A percentile compares a stretch with the other conserved stretches of the same genome.
Conservation (phyloP, 371 early-diverging fungal genomes). For the Lichtheimia ramosa region DNA sequence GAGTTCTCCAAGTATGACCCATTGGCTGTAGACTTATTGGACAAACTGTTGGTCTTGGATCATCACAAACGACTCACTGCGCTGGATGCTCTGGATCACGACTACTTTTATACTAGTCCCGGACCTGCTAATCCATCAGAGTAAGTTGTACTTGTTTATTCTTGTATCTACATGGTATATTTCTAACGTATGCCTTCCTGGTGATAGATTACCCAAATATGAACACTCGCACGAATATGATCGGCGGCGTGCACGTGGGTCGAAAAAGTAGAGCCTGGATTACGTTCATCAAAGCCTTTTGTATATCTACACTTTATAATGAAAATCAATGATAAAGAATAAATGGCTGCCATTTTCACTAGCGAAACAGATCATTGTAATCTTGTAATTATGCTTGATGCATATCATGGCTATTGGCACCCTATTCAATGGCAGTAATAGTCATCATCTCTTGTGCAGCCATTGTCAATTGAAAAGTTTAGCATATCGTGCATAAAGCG, state of each 20-base stretch:
- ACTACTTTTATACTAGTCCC: constrained; percentile 63
- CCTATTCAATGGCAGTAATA: too few species aligned
- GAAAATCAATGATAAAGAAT: too few species aligned
- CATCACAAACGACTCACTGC: constrained; percentile 78
- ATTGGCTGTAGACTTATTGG: constrained; percentile 72
- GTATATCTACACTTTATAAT: too few species aligned
- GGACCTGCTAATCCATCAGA: constrained; percentile 59
- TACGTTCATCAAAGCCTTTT: too few species aligned
- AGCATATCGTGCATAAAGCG: too few species aligned
- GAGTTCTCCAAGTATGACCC: constrained; percentile 54
- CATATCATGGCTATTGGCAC: too few species aligned
- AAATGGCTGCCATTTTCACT: too few species aligned
- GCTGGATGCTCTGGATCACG: constrained; percentile 74
- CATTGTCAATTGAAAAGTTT: too few species aligned
- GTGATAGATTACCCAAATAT: constrained; percentile 56
- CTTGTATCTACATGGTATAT: not conserved
- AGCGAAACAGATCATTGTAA: too few species aligned
- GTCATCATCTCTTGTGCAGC: too few species aligned
- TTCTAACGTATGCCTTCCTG: not conserved
- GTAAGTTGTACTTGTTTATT: constrained; percentile 30
- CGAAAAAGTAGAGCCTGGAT: not conserved
- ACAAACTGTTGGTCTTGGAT: constrained; percentile 73
- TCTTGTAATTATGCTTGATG: too few species aligned
- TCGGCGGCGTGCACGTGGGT: constrained; percentile 1
- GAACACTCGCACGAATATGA: constrained; percentile 65